phyloP scores from a whole-genome alignment of 2,329 filamentous ascomycete species.

The Arthrobotrys megalospora region DNA sequence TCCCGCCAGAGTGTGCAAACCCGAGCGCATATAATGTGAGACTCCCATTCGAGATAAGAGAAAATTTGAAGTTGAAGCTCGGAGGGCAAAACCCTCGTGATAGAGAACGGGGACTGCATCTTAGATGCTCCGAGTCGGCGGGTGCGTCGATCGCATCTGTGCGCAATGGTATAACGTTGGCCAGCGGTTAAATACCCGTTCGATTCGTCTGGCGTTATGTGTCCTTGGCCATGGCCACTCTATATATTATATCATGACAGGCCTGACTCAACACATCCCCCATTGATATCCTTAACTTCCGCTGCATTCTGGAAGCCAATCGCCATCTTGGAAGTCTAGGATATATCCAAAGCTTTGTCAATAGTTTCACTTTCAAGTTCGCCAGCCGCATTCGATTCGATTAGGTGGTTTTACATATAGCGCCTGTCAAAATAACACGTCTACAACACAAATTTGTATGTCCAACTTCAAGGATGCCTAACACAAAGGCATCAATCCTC shows the following conservation, averaged over 20 bases:
- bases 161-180: too few species aligned
- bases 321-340: too few species aligned
- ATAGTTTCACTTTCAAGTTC: too few species aligned
- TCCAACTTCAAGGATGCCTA: background rate
- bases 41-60: constrained; percentile 18
- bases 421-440: constrained; percentile 6
- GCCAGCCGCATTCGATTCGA: background rate
- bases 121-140: background rate
- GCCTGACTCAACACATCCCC: background rate
- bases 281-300: too few species aligned
- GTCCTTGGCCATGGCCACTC: too few species aligned
- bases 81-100: constrained; percentile 4
- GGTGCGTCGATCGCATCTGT: background rate
- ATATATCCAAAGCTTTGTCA: too few species aligned
- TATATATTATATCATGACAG: too few species aligned
- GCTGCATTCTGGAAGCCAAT: too few species aligned
- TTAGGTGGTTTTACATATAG: background rate
- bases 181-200: too few species aligned
- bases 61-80: constrained; percentile 28
- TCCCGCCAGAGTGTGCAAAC: constrained; percentile 16
- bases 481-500: background rate
- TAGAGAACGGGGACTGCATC: background rate
- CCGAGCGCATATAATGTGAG: constrained; percentile 11
- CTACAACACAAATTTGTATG: constrained; percentile 2
- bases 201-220: too few species aligned